Evolutionary conservation across 1,284 basidiomycete genomes (phyloP).

Genomic region (Puccinia hordei): DNA sequence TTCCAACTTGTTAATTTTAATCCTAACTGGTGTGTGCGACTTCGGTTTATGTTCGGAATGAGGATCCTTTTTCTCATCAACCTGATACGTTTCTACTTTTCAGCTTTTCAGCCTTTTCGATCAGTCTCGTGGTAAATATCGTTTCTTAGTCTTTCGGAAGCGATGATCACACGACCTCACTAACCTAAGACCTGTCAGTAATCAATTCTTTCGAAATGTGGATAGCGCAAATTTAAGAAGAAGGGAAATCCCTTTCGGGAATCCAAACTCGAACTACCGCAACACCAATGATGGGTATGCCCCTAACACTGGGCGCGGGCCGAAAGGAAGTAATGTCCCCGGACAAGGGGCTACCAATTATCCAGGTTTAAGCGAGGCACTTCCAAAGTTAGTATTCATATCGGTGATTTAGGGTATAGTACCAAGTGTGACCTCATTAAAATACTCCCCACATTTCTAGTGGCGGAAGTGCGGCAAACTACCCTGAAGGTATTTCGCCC

Average conservation of each 20-base stretch:
- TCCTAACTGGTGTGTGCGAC: background rate
- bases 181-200: background rate
- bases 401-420: background rate
- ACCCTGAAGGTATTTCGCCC: background rate
- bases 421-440: background rate
- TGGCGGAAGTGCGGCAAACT: background rate
- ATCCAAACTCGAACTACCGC: slow-evolving; percentile 3
- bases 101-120: slow-evolving; percentile 18
- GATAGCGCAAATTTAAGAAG: slow-evolving; percentile 3
- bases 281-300: background rate
- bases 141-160: background rate
- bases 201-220: slow-evolving; percentile 10
- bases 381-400: background rate
- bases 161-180: background rate
- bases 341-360: background rate
- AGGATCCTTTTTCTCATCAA: background rate
- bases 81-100: background rate
- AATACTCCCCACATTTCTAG: background rate
- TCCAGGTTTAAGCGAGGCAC: background rate
- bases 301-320: background rate
- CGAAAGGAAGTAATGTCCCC: background rate
- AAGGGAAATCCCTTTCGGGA: slow-evolving; percentile 11
- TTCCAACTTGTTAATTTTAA: slow-evolving; percentile 15
- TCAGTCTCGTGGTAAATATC: slow-evolving; percentile 8
- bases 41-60: background rate